Evolutionary conservation across 2,329 filamentous ascomycete genomes (phyloP), one percentile per base, ranked within the genome.

Genomic region (Sarocladiaceae sp.): DNA sequence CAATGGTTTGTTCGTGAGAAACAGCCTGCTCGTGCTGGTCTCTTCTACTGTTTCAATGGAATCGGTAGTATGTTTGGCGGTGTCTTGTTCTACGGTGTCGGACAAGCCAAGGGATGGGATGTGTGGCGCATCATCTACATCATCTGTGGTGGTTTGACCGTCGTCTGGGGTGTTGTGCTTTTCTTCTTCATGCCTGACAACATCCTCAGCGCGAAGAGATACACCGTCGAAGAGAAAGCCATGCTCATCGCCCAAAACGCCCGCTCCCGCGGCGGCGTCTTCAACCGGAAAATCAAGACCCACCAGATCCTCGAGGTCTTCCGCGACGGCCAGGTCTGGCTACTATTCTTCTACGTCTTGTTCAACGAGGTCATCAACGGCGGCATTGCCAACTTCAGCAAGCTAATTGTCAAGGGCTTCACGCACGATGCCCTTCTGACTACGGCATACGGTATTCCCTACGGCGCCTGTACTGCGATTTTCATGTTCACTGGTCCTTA

Each of bases 201-300:
- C 33, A 54, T 54, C 49, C 37, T 54, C 18, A 52, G 28, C 12
- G 52, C 52, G 3, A 46, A 37, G 50, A 29, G 52, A 17, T 52
- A 50, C 37, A 47, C 52, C 25, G 29, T 39, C 13, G 40, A 52
- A 20, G 49, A 56, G 35, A 42, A 50, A 8, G 50, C 50, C 11
- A 54, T 80, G 36, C 84, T 77, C 0, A 83, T 84, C 2, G 79
- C 76, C 55, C 88, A 84, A 62, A 74, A 88, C 33, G 77, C 68
- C 5, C 61, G 69, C 1, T 71, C 77, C 39, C 29, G 63, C 22
- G 67, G 66, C 1, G 68, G 68, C n/a, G 64, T 72, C 20, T 64
- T 69, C 33, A 72, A 67, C 55, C 60, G 64, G 28, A 62, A 60
- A 28, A 70, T 71, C 57, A 71, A 71, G 55, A 63, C 59, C 36